Evolutionary conservation across 192 early-diverging fungal genomes (phyloP).

Genomic region (Coemansia guatemalensis): DNA sequence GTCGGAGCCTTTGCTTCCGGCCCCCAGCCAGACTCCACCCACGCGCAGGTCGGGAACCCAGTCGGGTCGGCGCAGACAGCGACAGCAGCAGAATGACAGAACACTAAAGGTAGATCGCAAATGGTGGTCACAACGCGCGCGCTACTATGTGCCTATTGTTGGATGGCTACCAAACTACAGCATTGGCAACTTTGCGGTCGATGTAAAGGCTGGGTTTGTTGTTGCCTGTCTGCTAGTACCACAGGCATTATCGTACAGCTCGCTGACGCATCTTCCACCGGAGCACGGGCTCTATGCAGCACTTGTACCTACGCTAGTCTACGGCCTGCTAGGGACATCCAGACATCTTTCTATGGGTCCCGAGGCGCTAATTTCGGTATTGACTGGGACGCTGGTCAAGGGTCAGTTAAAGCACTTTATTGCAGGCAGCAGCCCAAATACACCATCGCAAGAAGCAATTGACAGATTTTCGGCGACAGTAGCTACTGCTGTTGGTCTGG

Average conservation of each 20-base stretch:
- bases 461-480: slow-evolving; percentile 50
- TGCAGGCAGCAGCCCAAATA: slow-evolving; percentile 43
- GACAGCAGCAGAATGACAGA: slow-evolving; percentile 12
- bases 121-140: slow-evolving; percentile 59
- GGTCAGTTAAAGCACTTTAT: slow-evolving; percentile 62
- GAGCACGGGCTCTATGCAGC: slow-evolving; percentile 92
- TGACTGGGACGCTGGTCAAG: slow-evolving; percentile 68
- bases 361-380: slow-evolving; percentile 88
- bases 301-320: slow-evolving; percentile 79
- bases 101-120: not conserved
- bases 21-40: slow-evolving; percentile 21
- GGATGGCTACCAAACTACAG: slow-evolving; percentile 90
- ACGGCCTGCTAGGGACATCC: slow-evolving; percentile 91
- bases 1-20: slow-evolving; percentile 18
- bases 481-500: slow-evolving; percentile 73
- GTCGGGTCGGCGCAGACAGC: slow-evolving; percentile 11
- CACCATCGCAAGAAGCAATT: slow-evolving; percentile 51
- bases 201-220: slow-evolving; percentile 86
- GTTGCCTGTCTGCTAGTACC: slow-evolving; percentile 74
- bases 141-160: slow-evolving; percentile 92
- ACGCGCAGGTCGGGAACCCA: not conserved
- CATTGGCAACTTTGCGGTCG: slow-evolving; percentile 60
- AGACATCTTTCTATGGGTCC: slow-evolving; percentile 94
- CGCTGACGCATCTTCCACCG: slow-evolving; percentile 79
- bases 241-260: slow-evolving; percentile 84